Evolutionary conservation across 2,329 filamentous ascomycete species (phyloP), one percentile per base, ranked within the genome.

Genomic region (Trichoderma asperellum): DNA sequence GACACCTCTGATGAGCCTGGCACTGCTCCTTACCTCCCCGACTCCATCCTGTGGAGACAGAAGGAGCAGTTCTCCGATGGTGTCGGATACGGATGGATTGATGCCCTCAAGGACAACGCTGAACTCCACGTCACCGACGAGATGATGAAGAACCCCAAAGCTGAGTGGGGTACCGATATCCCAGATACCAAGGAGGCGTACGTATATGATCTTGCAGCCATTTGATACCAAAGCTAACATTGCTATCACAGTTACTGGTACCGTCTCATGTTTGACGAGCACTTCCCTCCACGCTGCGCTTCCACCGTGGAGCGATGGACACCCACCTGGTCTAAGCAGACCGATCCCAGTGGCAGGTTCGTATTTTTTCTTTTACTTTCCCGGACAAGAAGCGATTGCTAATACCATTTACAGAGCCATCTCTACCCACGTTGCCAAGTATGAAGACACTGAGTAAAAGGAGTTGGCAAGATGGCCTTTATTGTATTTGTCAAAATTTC

Each of bases 31-130:
- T 99, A 98, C 84, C 89, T 99, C n/a, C 96, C 96, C 8, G 91
- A 97, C 21, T 89, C 94, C 80, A 99, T 99, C 75, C 89, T 99
- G 68, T 99, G 93, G 92, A 88, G 96, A 79, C 96, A 99, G 83
- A 99, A 99, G 89, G 96, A 99, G 85, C 96, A 99, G 84, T 99
- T 99, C 86, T 96, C 92, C 70, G 96, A 99, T 77, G 96, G 96
- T 79, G 96, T 99, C 69, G 96, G 96, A 69, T 99, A 99, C 84
- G 94, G 96, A 72, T 99, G 96, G 96, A 99, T 99, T 78, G 96
- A 99, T 78, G 92, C 91, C 7, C 89, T 99, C 76, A 98, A 97
- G 87, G 96, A 98, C 82, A 92, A 91, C 77, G 96, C 96, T 40
- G 94, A 96, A 83, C 81, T 90, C 73, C 89, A 96, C 69, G 91